These are phyloP conservation scores for Kingdonia uniflora DNA, from an alignment of 164 flowering plant genomes.

Conservation along the genomic window DNA sequence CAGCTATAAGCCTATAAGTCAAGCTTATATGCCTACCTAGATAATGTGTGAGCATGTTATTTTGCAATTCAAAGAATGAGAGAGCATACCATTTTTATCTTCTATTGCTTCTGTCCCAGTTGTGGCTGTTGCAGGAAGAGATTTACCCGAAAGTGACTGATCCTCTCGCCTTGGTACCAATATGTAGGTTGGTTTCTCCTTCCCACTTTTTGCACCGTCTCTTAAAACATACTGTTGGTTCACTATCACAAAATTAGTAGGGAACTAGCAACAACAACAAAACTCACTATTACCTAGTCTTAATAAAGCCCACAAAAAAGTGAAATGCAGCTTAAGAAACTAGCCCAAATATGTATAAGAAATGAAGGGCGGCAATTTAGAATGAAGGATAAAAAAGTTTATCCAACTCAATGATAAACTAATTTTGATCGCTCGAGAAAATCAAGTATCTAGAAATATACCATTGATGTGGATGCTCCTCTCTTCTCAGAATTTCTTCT, in stretches of 20 bases:
- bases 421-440: too few species aligned
- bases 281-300: background rate
- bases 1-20: too few species aligned
- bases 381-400: too few species aligned
- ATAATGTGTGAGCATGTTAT: too few species aligned
- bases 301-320: too few species aligned
- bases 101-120: conserved; percentile 31
- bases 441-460: conserved; percentile 15
- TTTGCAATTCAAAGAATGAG: background rate
- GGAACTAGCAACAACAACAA: background rate
- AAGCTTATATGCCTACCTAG: too few species aligned
- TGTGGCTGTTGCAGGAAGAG: conserved; percentile 19
- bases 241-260: conserved; percentile 8
- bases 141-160: conserved; percentile 34
- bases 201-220: conserved; percentile 44
- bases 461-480: conserved; percentile 49
- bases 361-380: too few species aligned
- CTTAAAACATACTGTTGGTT: conserved; percentile 59
- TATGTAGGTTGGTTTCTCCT: conserved; percentile 49
- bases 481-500: conserved; percentile 64
- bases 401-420: too few species aligned
- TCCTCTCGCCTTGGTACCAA: conserved; percentile 47
- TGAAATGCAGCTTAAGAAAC: too few species aligned
- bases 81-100: conserved; percentile 42
- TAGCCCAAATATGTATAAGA: too few species aligned